A percentile compares a stretch with the other conserved stretches of the same genome.
Conservation (phyloP, 192 early-diverging fungal genomes). For the Fimicolochytrium jonesii region DNA sequence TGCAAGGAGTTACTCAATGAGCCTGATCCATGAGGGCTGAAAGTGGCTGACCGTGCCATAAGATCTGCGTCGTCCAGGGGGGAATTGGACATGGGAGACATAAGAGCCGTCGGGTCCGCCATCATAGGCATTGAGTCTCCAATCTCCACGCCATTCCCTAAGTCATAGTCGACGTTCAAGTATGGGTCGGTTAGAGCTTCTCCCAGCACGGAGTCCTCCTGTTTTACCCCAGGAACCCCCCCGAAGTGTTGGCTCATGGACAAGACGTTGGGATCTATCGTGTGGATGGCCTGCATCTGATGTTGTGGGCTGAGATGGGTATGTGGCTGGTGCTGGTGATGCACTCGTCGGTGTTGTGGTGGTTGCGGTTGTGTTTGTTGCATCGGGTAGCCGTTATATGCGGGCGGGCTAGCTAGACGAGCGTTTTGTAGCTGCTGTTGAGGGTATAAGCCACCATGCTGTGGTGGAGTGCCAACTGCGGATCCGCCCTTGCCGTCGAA, state of each 20-base stretch:
- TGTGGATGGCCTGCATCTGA: constrained; percentile 18
- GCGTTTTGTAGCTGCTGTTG: not conserved
- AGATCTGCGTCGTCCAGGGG: constrained; percentile 23
- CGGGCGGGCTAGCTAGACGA: not conserved
- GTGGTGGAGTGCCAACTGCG: not conserved
- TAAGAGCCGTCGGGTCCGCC: constrained; percentile 35
- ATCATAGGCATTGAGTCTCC: constrained; percentile 1
- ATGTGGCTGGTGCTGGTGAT: constrained; percentile 20
- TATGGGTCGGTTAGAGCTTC: not conserved
- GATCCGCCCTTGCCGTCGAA: not conserved
- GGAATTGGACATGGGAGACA: constrained; percentile 27
- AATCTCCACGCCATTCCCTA: not conserved
- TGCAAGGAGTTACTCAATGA: constrained; percentile 15
- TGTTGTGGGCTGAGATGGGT: constrained; percentile 26
- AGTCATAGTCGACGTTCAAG: constrained; percentile 5
- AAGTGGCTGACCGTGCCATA: not conserved
- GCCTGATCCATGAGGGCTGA: constrained; percentile 17
- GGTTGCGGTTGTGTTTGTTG: not conserved
- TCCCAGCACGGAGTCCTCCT: constrained; percentile 30
- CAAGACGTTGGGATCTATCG: constrained; percentile 1
- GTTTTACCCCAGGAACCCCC: constrained; percentile 24
- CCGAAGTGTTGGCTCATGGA: constrained; percentile 32
- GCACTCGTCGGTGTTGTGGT: constrained; percentile 26
- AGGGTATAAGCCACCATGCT: too few species aligned
- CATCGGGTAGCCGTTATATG: too few species aligned